phyloP scores from a whole-genome alignment of 2,329 filamentous ascomycete species.

The Verticillium albo-atrum region DNA sequence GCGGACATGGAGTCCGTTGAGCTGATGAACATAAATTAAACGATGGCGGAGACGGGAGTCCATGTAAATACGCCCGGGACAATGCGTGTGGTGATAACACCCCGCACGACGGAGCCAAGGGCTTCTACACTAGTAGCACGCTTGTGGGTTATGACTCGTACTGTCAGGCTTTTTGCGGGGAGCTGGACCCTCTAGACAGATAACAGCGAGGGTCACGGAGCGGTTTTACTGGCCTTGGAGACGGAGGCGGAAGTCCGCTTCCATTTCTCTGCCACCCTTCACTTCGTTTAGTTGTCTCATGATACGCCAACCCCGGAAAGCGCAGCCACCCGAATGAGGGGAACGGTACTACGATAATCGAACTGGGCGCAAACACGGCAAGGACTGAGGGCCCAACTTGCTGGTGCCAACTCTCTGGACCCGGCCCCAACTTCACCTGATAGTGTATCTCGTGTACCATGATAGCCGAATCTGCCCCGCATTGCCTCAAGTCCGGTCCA shows the following conservation, averaged over 20 bases:
- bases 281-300: background rate
- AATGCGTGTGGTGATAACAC: background rate
- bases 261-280: background rate
- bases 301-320: background rate
- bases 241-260: conserved; percentile 1
- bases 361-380: background rate
- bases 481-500: background rate
- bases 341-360: background rate
- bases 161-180: background rate
- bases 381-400: background rate
- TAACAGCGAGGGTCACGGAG: background rate
- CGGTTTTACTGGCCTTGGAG: background rate
- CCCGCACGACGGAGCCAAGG: background rate
- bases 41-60: background rate
- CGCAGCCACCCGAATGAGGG: background rate
- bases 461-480: background rate
- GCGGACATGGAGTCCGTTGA: background rate
- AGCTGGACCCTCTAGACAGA: background rate
- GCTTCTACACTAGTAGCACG: background rate
- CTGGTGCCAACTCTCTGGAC: background rate
- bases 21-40: background rate
- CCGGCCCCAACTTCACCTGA: background rate
- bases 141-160: background rate
- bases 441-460: background rate
- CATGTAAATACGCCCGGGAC: background rate